phyloP scores from a whole-genome alignment of 805 yeast genomes.

The Kazachstania martiniae region DNA sequence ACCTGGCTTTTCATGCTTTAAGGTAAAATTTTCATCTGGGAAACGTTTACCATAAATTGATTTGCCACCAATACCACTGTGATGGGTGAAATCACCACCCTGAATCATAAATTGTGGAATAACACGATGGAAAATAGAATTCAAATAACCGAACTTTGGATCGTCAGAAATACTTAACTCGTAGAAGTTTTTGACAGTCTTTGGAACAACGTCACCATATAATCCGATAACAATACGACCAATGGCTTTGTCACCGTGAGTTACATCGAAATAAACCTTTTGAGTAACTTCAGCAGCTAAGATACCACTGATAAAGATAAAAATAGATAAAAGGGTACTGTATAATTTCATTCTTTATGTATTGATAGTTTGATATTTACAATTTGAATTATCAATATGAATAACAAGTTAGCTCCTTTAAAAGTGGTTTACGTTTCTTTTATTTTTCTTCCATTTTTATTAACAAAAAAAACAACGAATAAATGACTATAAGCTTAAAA shows the following conservation, averaged over 20 bases:
- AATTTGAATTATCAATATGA: no score
- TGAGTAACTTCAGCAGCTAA: constrained; percentile 39
- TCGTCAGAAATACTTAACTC: constrained; percentile 86
- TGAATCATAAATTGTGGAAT: constrained; percentile 49
- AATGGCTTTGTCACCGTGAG: constrained; percentile 57
- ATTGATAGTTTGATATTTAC: no score
- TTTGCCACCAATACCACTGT: constrained; percentile 64
- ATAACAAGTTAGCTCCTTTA: no score
- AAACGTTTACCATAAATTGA: constrained; percentile 62
- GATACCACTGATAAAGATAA: constrained; percentile 6
- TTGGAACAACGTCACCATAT: constrained; percentile 79
- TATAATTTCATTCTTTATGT: constrained; percentile 2
- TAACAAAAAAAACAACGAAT: no score
- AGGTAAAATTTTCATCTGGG: constrained; percentile 54
- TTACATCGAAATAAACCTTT: constrained; percentile 65
- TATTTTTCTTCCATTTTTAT: no score
- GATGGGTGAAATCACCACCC: constrained; percentile 78
- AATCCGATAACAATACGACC: constrained; percentile 79
- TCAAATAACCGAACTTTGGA: constrained; percentile 72
- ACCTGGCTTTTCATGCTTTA: constrained; percentile 63
- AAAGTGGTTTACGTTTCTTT: no score
- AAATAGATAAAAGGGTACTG: background rate
- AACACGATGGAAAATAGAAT: constrained; percentile 86
- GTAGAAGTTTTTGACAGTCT: constrained; percentile 89
- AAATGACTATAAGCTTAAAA: no score